A percentile compares a stretch with the other conserved stretches of the same genome.
These are phyloP conservation scores for Agaricus subrufescens DNA, from an alignment of 768 basidiomycete genomes.

Conservation along the genomic window DNA sequence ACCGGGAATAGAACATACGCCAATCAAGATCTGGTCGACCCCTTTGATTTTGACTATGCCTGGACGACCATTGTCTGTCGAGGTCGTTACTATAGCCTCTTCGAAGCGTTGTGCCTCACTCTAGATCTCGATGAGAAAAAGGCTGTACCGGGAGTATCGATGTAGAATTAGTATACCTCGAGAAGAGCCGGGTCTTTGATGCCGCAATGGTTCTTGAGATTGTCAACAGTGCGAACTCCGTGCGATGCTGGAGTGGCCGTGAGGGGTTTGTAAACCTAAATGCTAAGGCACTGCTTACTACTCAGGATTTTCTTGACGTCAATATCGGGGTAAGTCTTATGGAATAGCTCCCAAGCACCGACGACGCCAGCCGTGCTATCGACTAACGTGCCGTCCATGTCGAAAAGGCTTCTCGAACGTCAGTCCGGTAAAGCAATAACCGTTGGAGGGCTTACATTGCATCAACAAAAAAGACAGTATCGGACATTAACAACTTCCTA, in stretches of 20 bases:
- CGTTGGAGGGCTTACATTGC: conserved; percentile 33
- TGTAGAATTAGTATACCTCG: conserved; percentile 38
- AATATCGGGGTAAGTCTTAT: conserved; percentile 60
- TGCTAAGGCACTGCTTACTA: conserved; percentile 36
- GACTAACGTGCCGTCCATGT: conserved; percentile 81
- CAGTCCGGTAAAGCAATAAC: conserved; percentile 15
- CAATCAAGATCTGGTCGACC: conserved; percentile 51
- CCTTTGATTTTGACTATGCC: conserved; percentile 76
- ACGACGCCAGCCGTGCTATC: conserved; percentile 81
- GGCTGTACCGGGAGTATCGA: conserved; percentile 3
- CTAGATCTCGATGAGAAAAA: conserved; percentile 29
- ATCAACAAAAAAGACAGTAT: conserved; percentile 31
- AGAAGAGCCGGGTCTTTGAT: conserved; percentile 65
- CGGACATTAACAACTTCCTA: conserved; percentile 24
- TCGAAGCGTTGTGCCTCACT: conserved; percentile 77
- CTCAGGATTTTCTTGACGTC: conserved; percentile 58
- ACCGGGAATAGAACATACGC: conserved; percentile 30
- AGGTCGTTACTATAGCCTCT: conserved; percentile 63
- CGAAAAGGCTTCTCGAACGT: conserved; percentile 51
- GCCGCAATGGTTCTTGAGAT: conserved; percentile 67
- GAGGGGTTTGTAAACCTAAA: conserved; percentile 9
- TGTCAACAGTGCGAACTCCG: conserved; percentile 82
- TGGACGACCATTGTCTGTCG: conserved; percentile 45
- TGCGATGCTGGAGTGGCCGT: conserved; percentile 51
- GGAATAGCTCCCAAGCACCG: conserved; percentile 81